Conservation (phyloP, 805 yeast genomes). For the Teunomyces kruisii region DNA sequence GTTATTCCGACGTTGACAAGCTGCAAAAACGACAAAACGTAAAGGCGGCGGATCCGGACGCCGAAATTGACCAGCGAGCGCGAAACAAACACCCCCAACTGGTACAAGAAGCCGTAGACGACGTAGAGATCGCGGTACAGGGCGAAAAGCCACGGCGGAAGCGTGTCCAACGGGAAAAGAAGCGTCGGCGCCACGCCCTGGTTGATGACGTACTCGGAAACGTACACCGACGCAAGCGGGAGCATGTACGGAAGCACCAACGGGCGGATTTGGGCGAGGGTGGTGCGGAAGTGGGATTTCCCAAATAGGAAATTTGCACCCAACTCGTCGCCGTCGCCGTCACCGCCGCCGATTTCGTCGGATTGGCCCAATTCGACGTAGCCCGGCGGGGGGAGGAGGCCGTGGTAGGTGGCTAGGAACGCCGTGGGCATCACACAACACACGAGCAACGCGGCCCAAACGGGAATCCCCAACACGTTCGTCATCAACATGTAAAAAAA, state of each 20-base stretch:
- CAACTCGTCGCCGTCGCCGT: neutral
- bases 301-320: neutral
- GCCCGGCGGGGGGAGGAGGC: conserved; percentile 11
- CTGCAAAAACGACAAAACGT: conserved; percentile 68
- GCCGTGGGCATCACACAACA: conserved; percentile 58
- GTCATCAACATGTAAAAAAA: conserved; percentile 71
- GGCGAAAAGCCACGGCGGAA: conserved; percentile 58
- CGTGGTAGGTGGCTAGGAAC: conserved; percentile 36
- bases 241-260: conserved; percentile 70
- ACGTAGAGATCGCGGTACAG: conserved; percentile 85
- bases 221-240: conserved; percentile 80
- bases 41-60: conserved; percentile 57
- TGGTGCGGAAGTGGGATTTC: conserved; percentile 17
- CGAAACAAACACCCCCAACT: conserved; percentile 88
- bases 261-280: conserved; percentile 34
- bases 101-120: conserved; percentile 85
- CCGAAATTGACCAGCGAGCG: conserved; percentile 74
- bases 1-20: conserved; percentile 57
- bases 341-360: neutral
- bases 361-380: neutral
- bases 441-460: conserved; percentile 52
- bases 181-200: conserved; percentile 92
- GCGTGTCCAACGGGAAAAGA: conserved; percentile 66
- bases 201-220: conserved; percentile 84
- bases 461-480: conserved; percentile 58